These are phyloP conservation scores for Umbelopsis sp. DNA, from an alignment of 192 early-diverging fungal genomes.

Conservation along the genomic window DNA sequence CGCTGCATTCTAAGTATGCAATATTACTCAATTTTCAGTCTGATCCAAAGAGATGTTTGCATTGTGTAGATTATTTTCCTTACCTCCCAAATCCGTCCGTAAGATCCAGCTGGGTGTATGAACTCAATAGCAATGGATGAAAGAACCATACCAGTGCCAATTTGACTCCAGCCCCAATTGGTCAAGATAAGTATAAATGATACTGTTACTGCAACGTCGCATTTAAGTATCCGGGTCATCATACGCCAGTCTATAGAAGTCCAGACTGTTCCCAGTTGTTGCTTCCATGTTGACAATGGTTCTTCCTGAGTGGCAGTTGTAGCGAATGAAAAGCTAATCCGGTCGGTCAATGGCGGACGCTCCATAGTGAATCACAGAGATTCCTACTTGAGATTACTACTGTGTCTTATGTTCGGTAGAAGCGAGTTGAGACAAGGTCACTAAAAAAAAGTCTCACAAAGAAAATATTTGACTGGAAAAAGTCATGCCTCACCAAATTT, in stretches of 20 bases:
- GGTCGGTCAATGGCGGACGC: slow-evolving; percentile 11
- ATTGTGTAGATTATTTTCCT: not conserved
- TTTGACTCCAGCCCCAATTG: slow-evolving; percentile 12
- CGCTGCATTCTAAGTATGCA: slow-evolving; percentile 26
- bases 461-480: too few relatives aligned
- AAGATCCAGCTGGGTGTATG: slow-evolving; percentile 32
- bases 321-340: slow-evolving; percentile 25
- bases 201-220: slow-evolving; percentile 30
- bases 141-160: slow-evolving; percentile 17
- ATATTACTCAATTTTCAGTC: not conserved
- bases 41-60: not conserved
- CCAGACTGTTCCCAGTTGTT: slow-evolving; percentile 27
- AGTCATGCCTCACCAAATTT: too few relatives aligned
- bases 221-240: slow-evolving; percentile 29
- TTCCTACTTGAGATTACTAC: too few relatives aligned
- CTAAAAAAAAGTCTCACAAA: too few relatives aligned
- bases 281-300: slow-evolving; percentile 18
- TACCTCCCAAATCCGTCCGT: slow-evolving; percentile 36
- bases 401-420: too few relatives aligned
- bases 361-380: not conserved
- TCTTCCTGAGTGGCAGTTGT: slow-evolving; percentile 14
- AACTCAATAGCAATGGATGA: slow-evolving; percentile 34
- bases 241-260: slow-evolving; percentile 31
- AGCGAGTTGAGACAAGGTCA: too few relatives aligned
- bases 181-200: slow-evolving; percentile 16